Conservation (phyloP, 768 basidiomycete genomes). For the Vararia minispora region DNA sequence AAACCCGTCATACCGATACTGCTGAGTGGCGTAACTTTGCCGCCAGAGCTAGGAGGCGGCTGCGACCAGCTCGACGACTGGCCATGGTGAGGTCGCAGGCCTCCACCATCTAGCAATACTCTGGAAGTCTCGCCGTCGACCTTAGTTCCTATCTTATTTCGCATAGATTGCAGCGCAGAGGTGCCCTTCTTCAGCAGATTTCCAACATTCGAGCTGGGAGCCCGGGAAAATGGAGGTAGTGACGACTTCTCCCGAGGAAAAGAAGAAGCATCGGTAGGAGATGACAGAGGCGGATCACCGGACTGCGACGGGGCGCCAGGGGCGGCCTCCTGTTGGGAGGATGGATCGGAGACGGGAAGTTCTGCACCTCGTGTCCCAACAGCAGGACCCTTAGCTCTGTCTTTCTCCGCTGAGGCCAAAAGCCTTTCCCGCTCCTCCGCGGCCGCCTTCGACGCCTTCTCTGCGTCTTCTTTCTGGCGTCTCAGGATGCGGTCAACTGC, state of each 20-base stretch:
- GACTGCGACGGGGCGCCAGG: too few relatives aligned
- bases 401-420: slow-evolving; percentile 13
- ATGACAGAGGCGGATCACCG: too few relatives aligned
- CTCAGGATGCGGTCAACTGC: slow-evolving; percentile 85
- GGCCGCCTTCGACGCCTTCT: slow-evolving; percentile 39
- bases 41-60: slow-evolving; percentile 10
- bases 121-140: too few relatives aligned
- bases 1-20: slow-evolving; percentile 27
- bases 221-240: too few relatives aligned
- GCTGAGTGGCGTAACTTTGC: slow-evolving; percentile 32
- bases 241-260: too few relatives aligned
- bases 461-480: slow-evolving; percentile 62
- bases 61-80: slow-evolving; percentile 9
- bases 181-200: slow-evolving; percentile 4
- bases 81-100: too few relatives aligned
- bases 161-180: slow-evolving; percentile 4
- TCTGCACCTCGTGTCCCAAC: background rate
- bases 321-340: too few relatives aligned
- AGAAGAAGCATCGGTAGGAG: too few relatives aligned
- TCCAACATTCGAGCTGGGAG: too few relatives aligned
- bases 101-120: too few relatives aligned
- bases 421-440: slow-evolving; percentile 20
- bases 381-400: background rate
- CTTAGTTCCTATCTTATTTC: background rate
- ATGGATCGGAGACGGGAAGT: background rate